Evolutionary conservation across 208 protist genomes (phyloP).

Genomic region (Leishmania martiniquensis): DNA sequence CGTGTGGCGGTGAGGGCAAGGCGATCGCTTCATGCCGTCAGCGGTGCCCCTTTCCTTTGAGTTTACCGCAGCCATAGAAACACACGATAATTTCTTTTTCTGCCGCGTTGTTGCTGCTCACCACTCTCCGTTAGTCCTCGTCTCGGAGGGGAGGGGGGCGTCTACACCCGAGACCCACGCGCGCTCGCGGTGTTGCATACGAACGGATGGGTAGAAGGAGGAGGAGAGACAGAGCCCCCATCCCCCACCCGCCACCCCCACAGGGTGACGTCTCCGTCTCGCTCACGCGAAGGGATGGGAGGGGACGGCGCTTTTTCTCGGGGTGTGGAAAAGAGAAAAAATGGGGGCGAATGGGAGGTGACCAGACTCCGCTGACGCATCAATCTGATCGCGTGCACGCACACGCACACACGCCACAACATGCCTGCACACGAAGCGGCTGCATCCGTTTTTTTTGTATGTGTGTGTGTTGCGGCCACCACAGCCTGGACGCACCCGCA

Average conservation of each 20-base stretch:
- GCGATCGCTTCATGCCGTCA: background rate
- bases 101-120: too few species aligned
- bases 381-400: background rate
- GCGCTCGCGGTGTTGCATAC: background rate
- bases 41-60: background rate
- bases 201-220: background rate
- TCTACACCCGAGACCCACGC: too few species aligned
- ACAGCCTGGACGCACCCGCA: too few species aligned
- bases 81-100: too few species aligned
- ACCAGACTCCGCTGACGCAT: background rate
- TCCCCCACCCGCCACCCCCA: too few species aligned
- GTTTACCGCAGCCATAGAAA: too few species aligned
- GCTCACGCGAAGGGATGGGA: too few species aligned
- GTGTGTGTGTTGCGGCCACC: background rate
- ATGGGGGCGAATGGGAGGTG: background rate
- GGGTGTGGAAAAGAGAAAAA: background rate
- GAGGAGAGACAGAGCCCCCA: too few species aligned
- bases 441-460: background rate
- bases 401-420: background rate
- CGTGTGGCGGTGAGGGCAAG: background rate
- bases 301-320: too few species aligned
- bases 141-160: too few species aligned
- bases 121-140: too few species aligned
- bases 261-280: too few species aligned
- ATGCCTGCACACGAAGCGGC: background rate